phyloP scores from a whole-genome alignment of 1,284 basidiomycete genomes.

The Malassezia globosa region DNA sequence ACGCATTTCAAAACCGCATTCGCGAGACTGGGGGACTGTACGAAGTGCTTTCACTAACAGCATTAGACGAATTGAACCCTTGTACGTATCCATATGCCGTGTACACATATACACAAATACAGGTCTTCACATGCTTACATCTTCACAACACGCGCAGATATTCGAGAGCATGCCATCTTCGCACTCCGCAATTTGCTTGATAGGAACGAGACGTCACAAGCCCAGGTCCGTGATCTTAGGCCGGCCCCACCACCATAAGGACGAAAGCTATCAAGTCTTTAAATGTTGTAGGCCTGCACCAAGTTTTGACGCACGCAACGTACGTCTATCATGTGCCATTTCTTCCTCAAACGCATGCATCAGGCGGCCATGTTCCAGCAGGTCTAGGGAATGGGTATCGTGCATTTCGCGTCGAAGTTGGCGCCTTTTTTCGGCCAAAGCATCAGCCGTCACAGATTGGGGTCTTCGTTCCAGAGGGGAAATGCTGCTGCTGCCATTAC shows the following conservation, averaged over 20 bases:
- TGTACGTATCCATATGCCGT: constrained; percentile 22
- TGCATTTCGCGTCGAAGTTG: constrained; percentile 6
- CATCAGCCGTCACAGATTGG: constrained; percentile 2
- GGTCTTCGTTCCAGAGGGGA: neutral
- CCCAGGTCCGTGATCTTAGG: constrained; percentile 22
- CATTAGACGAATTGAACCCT: constrained; percentile 36
- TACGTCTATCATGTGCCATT: constrained; percentile 8
- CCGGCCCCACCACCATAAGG: constrained; percentile 16
- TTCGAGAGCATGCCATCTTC: constrained; percentile 43
- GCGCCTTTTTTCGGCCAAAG: constrained; percentile 1
- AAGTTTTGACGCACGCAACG: constrained; percentile 15
- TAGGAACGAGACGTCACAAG: constrained; percentile 30
- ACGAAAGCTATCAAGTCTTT: neutral
- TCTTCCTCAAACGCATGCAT: constrained; percentile 13
- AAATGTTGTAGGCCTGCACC: constrained; percentile 16
- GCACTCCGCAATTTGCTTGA: constrained; percentile 34
- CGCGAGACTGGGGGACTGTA: constrained; percentile 31
- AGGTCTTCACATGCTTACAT: too few species aligned
- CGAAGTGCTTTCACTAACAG: constrained; percentile 37
- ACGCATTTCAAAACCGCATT: constrained; percentile 29
- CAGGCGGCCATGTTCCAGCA: constrained; percentile 5
- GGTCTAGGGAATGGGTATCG: constrained; percentile 1
- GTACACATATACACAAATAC: too few species aligned
- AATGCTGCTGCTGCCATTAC: too few species aligned
- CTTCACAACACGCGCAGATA: too few species aligned